Evolutionary conservation across 352 stramenopile species (phyloP).

Genomic region (Pythium phragmiticola): DNA sequence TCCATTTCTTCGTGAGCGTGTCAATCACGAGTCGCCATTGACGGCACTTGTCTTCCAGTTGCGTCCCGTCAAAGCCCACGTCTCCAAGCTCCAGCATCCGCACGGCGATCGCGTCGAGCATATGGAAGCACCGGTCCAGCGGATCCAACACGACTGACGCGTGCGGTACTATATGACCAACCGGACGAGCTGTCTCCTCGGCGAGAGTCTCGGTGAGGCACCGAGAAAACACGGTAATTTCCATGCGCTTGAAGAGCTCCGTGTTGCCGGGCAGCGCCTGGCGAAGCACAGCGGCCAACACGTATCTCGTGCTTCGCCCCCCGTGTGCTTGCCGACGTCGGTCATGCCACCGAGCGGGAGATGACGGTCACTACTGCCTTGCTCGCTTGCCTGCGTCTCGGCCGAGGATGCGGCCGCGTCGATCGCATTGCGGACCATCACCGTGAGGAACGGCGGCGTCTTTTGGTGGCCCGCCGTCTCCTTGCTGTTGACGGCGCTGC

Average conservation of each 20-base stretch:
- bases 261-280: slow-evolving; percentile 35
- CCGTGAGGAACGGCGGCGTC: slow-evolving; percentile 50
- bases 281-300: slow-evolving; percentile 46
- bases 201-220: background rate
- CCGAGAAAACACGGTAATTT: slow-evolving; percentile 2
- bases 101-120: slow-evolving; percentile 11
- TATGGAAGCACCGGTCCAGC: slow-evolving; percentile 12
- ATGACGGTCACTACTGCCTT: background rate
- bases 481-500: slow-evolving; percentile 32
- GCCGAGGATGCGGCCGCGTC: background rate
- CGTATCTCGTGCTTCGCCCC: slow-evolving; percentile 37
- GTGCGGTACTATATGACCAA: background rate
- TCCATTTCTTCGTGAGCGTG: slow-evolving; percentile 6
- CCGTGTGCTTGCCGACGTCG: slow-evolving; percentile 53
- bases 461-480: slow-evolving; percentile 39
- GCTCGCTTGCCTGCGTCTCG: background rate
- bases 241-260: slow-evolving; percentile 31
- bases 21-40: slow-evolving; percentile 12
- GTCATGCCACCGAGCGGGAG: slow-evolving; percentile 38
- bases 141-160: background rate
- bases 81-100: slow-evolving; percentile 8
- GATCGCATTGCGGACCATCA: slow-evolving; percentile 26
- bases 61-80: background rate
- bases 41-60: slow-evolving; percentile 9
- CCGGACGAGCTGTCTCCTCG: background rate